A percentile compares a stretch with the other conserved stretches of the same genome.
Conservation (phyloP, 2,329 filamentous ascomycete species). For the Sporothrix globosa region DNA sequence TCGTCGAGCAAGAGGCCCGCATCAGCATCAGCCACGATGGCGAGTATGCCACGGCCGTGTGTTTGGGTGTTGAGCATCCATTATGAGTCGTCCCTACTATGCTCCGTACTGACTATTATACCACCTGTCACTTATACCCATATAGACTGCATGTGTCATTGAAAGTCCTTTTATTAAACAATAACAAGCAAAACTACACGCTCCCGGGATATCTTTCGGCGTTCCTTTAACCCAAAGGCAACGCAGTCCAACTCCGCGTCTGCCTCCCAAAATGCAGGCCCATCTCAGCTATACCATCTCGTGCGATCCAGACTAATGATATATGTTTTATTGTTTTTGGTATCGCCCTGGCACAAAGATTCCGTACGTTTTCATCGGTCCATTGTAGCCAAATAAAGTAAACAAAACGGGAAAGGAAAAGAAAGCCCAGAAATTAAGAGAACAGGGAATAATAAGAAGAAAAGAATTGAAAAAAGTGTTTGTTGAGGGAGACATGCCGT, state of each 20-base stretch:
- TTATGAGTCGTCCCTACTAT: not conserved
- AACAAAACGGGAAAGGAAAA: constrained; percentile 5
- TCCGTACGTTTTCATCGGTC: not conserved
- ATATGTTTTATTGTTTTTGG: not conserved
- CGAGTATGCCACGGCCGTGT: constrained; percentile 75
- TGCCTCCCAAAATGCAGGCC: not conserved
- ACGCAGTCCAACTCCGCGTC: constrained; percentile 29
- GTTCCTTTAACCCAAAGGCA: constrained; percentile 14
- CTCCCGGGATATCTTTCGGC: constrained; percentile 35
- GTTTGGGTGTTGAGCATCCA: constrained; percentile 52
- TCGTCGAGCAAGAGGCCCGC: constrained; percentile 60
- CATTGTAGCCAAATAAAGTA: not conserved
- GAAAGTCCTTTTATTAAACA: constrained; percentile 26
- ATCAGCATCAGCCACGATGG: constrained; percentile 88
- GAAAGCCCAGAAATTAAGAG: not conserved
- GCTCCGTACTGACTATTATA: not conserved
- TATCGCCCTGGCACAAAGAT: not conserved
- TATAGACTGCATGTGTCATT: not conserved
- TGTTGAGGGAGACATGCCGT: not conserved
- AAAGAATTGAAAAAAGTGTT: not conserved
- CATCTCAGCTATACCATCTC: not conserved
- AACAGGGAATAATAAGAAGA: constrained; percentile 12
- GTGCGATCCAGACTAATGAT: not conserved
- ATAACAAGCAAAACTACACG: constrained; percentile 31
- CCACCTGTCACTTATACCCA: not conserved